Evolutionary conservation across 2,329 filamentous ascomycete species (phyloP), one percentile per base, ranked within the genome.

Genomic region (Fusarium tanahbumbuense): DNA sequence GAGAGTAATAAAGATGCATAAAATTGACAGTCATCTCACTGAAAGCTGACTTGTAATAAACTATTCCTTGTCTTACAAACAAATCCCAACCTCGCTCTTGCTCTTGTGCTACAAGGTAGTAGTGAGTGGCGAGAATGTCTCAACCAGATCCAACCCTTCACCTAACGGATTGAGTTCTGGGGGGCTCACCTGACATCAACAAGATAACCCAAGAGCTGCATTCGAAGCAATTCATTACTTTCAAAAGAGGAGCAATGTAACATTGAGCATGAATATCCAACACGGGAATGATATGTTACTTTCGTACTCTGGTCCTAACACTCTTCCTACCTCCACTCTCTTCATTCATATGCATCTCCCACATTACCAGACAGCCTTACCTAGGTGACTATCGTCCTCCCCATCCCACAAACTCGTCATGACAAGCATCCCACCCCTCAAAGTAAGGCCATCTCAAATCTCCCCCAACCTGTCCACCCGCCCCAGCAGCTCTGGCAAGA

Each of bases 181-280:
- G 47, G 41, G 47, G 45, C 25, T 53, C 60, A 48, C 58, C 60
- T 63, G 58, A 65, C 53, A 47, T 47, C 32, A 65, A 34, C 27
- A 30, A 37, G 23, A 47, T 40, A 60, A 42, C 46, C 42, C 20
- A 58, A 46, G 41, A 65, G 28, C 49, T 55, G 65, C 48, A 66
- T 49, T 49, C 61, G 60, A 60, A 60, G 53, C 46, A 66, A 40
- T 46, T 30, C 32, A 23, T 40, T 25, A 27, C 27, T 30, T 27
- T 37, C 30, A n/a, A 67, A 66, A 54, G 67, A 67, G 61, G 67
- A 70, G 66, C 62, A 67, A 69, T 62, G 67, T 69, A 69, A 69
- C 67, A 48, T 69, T 44, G 32, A 45, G 41, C 22, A 37, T 28
- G n/a, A 16, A 40, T 6, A 37, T 37, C 34, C 18, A 37, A 37